These are phyloP conservation scores for Lyophyllum semitale DNA, from an alignment of 768 basidiomycete genomes.

Conservation along the genomic window DNA sequence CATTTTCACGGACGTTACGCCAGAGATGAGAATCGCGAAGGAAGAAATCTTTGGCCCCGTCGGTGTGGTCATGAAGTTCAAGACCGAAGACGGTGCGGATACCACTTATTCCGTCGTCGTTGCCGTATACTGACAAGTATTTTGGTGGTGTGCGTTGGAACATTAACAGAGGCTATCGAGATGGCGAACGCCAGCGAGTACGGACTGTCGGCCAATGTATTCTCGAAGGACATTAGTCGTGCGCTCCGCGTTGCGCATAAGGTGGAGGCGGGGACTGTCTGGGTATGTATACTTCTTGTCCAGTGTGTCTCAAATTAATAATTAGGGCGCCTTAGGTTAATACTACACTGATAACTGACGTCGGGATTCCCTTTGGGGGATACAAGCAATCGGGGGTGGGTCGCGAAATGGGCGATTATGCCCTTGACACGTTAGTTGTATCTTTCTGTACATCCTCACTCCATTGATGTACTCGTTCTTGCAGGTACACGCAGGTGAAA, in stretches of 20 bases:
- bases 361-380: constrained; percentile 76
- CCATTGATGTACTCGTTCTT: background rate
- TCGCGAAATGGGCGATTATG: constrained; percentile 79
- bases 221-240: background rate
- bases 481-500: constrained; percentile 1
- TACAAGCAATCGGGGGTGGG: constrained; percentile 85
- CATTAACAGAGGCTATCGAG: background rate
- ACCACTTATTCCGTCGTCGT: background rate
- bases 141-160: background rate
- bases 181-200: background rate
- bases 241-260: constrained; percentile 43
- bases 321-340: constrained; percentile 38
- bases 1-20: constrained; percentile 60
- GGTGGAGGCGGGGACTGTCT: constrained; percentile 69
- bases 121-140: background rate
- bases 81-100: constrained; percentile 48
- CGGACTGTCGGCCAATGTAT: background rate
- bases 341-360: constrained; percentile 43
- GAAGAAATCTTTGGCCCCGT: constrained; percentile 81
- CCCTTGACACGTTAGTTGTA: constrained; percentile 50
- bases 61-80: constrained; percentile 67
- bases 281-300: constrained; percentile 35
- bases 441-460: background rate
- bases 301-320: background rate
- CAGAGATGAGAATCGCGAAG: constrained; percentile 66